Evolutionary conservation across 2,329 filamentous ascomycete genomes (phyloP).

Genomic region (Colletotrichum tabaci): DNA sequence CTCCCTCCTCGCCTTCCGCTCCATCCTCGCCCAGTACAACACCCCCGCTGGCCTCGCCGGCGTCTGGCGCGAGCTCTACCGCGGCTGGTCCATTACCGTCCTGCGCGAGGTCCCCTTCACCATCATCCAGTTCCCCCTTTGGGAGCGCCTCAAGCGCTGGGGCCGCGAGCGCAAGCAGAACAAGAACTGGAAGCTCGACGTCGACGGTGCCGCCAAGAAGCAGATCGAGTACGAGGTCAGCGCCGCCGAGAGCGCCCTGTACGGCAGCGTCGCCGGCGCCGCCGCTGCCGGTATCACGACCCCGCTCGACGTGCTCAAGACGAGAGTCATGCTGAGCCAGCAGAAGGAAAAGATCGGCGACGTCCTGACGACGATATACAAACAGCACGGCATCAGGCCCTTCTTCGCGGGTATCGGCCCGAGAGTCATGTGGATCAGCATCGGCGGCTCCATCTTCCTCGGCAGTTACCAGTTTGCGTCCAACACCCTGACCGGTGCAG

Average conservation of each 20-base stretch:
- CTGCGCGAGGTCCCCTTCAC: conserved; percentile 98
- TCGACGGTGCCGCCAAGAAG: conserved; percentile 25
- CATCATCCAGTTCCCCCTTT: conserved; percentile 95
- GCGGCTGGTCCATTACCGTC: conserved; percentile 93
- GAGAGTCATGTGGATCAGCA: conserved; percentile 93
- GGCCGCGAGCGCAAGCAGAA: conserved; percentile 58
- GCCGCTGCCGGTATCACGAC: conserved; percentile 92
- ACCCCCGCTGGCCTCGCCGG: conserved; percentile 59
- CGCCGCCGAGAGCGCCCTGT: conserved; percentile 85
- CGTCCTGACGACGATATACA: conserved; percentile 76
- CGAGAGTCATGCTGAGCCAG: conserved; percentile 90
- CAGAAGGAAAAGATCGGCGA: conserved; percentile 72
- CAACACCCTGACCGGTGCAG: conserved; percentile 74
- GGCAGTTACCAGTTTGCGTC: conserved; percentile 93
- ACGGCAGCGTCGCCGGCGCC: conserved; percentile 87
- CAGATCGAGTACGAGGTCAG: conserved; percentile 64
- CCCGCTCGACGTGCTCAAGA: conserved; percentile 96
- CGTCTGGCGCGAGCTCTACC: conserved; percentile 88
- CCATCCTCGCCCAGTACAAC: conserved; percentile 73
- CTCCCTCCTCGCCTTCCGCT: conserved; percentile 75
- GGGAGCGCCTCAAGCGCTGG: conserved; percentile 91
- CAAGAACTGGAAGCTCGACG: conserved; percentile 24
- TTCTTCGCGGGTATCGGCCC: conserved; percentile 87
- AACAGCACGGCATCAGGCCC: conserved; percentile 74
- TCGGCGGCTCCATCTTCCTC: conserved; percentile 93